Conservation (phyloP, 1,284 basidiomycete species). For the Cutaneotrichosporon cyanovorans region DNA sequence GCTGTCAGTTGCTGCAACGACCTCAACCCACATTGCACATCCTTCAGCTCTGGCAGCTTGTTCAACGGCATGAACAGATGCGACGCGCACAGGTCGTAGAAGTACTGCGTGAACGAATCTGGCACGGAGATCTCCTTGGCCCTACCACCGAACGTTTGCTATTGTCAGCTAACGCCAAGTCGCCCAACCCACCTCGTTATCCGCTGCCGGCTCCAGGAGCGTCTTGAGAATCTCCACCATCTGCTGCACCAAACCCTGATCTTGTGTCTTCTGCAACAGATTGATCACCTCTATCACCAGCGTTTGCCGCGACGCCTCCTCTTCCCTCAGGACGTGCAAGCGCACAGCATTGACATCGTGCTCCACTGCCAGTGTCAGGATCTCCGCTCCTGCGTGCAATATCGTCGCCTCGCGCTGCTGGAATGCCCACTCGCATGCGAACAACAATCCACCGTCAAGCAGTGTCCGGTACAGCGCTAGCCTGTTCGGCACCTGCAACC, state of each 20-base stretch:
- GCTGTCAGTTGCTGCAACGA: background rate
- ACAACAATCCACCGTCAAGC: constrained; percentile 79
- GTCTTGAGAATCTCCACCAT: constrained; percentile 82
- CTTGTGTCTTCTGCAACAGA: constrained; percentile 67
- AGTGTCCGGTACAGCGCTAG: constrained; percentile 82
- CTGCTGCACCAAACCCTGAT: constrained; percentile 83
- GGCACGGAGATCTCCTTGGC: constrained; percentile 45
- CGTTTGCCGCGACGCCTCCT: constrained; percentile 53
- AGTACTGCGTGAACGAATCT: constrained; percentile 82
- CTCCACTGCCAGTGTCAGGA: constrained; percentile 79
- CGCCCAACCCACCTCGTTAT: constrained; percentile 42
- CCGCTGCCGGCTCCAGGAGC: constrained; percentile 60
- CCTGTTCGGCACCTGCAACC: constrained; percentile 80
- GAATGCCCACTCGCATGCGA: constrained; percentile 86
- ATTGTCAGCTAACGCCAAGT: background rate
- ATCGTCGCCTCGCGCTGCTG: constrained; percentile 51
- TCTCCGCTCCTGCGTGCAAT: constrained; percentile 76
- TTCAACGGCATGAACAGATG: constrained; percentile 70
- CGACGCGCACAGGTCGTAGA: constrained; percentile 70
- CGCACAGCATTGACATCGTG: constrained; percentile 85
- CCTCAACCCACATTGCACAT: background rate
- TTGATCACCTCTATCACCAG: constrained; percentile 67
- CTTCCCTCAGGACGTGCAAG: constrained; percentile 72
- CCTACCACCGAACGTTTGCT: constrained; percentile 10
- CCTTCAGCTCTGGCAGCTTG: constrained; percentile 58